Evolutionary conservation across 257 asterid genomes (phyloP).

Genomic region (Solanum virginianum): DNA sequence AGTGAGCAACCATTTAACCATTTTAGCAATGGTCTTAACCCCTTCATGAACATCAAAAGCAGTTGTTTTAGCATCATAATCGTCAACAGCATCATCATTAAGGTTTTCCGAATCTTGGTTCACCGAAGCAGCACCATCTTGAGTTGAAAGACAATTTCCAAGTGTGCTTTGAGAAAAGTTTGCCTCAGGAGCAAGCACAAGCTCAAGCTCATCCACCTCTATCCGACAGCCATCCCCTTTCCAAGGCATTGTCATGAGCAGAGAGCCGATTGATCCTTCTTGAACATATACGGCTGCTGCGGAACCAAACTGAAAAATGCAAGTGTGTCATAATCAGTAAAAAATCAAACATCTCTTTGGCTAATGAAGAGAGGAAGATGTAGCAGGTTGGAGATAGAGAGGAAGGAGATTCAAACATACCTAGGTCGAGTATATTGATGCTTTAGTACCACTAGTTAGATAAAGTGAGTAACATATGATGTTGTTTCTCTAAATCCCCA

Average conservation of each 20-base stretch:
- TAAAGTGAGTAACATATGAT: background rate
- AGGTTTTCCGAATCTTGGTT: slow-evolving; percentile 24
- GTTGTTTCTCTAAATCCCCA: background rate
- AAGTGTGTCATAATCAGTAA: background rate
- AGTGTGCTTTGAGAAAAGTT: slow-evolving; percentile 22
- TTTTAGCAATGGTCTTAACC: slow-evolving; percentile 85
- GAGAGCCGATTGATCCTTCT: slow-evolving; percentile 92
- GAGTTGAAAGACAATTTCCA: slow-evolving; percentile 22
- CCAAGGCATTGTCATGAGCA: slow-evolving; percentile 84
- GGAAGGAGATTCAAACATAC: background rate
- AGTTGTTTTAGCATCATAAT: slow-evolving; percentile 14
- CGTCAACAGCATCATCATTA: slow-evolving; percentile 24
- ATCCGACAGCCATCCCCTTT: slow-evolving; percentile 75
- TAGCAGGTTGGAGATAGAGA: background rate
- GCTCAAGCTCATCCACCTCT: slow-evolving; percentile 85
- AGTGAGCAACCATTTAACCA: slow-evolving; percentile 90
- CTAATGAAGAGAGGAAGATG: background rate
- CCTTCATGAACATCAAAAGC: slow-evolving; percentile 94
- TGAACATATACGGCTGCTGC: slow-evolving; percentile 41
- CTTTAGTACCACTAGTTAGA: background rate
- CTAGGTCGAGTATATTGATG: background rate
- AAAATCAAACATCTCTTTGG: background rate
- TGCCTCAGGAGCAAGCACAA: slow-evolving; percentile 60
- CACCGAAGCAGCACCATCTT: slow-evolving; percentile 6
- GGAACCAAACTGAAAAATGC: slow-evolving; percentile 56